Evolutionary conservation across 2,329 filamentous ascomycete species (phyloP), one percentile per base, ranked within the genome.

Genomic region (Gaeumannomyces sp.): DNA sequence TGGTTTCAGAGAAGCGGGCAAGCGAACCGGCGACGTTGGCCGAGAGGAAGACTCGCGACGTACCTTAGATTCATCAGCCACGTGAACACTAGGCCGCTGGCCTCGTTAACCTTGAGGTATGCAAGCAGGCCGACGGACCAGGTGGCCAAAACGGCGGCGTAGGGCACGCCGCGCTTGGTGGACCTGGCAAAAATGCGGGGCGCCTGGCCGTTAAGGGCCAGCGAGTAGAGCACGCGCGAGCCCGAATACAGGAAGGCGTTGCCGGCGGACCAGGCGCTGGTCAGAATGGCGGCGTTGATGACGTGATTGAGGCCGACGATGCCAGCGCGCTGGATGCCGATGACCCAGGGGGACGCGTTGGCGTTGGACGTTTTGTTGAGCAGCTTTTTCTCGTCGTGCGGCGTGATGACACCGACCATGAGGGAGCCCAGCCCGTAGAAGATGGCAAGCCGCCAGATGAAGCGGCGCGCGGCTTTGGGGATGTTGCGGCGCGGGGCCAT

Each of bases 141-240:
- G 6, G 85, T 86, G 64, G 75, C 76, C 6, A 85, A 72, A 1
- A 87, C 83, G 3, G 79, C 82, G 14, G 76, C 78, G 70, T 76
- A 86, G 0, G 88, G 88, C 0, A 89, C 85, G 62, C 89, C 89
- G 27, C 80, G 78, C 67, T 82, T 83, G 58, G 81, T 87, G 31
- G 88, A 90, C 7, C 73, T 78, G 45, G 80, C 79, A 76, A 91
- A 89, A 66, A 86, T 74, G 10, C 73, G 74, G 0, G 89, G 89
- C 0, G 89, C 89, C 62, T 90, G 88, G 19, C 86, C 85, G 65
- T 84, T 86, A 11, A 88, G 79, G 0, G 89, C 83, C 72, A 93
- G 84, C 65, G 86, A 87, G 72, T 90, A 87, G 11, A 93, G 79
- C 27, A 92, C 85, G 72, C 90, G 85, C 58, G 85, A 88, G 62